Evolutionary conservation across 2,329 filamentous ascomycete species (phyloP).

Genomic region (Venturia oleaginea): DNA sequence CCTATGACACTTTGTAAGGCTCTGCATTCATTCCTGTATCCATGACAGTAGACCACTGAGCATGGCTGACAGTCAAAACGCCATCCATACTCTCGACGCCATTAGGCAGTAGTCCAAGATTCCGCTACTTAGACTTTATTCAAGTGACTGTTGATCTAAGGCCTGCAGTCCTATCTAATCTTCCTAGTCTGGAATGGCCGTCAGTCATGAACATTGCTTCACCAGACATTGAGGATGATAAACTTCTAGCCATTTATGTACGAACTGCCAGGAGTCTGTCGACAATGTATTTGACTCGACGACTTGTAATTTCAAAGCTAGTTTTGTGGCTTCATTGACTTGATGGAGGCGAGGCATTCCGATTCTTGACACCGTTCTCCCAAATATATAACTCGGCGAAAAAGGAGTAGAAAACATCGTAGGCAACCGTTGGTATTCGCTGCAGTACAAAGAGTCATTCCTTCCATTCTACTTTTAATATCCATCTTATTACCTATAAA

Average conservation of each 20-base stretch:
- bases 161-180: no score
- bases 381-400: not conserved
- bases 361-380: not conserved
- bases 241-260: not conserved
- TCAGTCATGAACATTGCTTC: not conserved
- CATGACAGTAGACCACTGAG: not conserved
- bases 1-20: no score
- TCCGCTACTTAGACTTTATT: not conserved
- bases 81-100: not conserved
- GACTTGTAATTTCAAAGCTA: not conserved
- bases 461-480: not conserved
- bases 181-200: not conserved
- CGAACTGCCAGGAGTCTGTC: not conserved
- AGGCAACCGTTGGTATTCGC: not conserved
- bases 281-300: not conserved
- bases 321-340: not conserved
- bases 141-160: no score
- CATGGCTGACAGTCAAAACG: not conserved
- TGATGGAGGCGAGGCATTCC: not conserved
- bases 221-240: not conserved
- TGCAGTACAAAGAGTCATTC: not conserved
- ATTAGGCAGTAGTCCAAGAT: not conserved
- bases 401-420: not conserved
- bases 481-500: not conserved
- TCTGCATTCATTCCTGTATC: not conserved